Conservation (phyloP, 176 grass and related monocot genomes). For the Bonia amplexicaulis region DNA sequence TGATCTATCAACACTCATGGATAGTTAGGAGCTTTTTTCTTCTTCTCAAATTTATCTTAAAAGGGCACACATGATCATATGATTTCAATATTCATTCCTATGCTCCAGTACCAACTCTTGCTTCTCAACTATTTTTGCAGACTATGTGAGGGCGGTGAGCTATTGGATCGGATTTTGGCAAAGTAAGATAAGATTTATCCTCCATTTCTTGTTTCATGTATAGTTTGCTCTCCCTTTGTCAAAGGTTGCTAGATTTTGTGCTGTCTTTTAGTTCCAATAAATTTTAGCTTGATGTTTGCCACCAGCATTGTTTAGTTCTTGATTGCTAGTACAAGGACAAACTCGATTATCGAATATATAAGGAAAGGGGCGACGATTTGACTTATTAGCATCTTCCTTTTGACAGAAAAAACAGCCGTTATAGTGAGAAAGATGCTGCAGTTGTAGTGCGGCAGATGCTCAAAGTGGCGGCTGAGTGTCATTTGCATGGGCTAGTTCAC, state of each 20-base stretch:
- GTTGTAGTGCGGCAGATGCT: constrained; percentile 95
- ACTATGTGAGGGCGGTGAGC: constrained; percentile 98
- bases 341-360: no score
- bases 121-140: constrained; percentile 49
- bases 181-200: constrained; percentile 65
- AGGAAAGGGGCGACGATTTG: no score
- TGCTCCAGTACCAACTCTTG: constrained; percentile 23
- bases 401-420: constrained; percentile 89
- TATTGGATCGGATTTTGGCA: constrained; percentile 88
- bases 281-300: constrained; percentile 8
- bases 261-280: background rate
- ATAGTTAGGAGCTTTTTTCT: constrained; percentile 2
- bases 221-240: background rate
- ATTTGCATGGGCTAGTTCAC: constrained; percentile 94
- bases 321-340: background rate
- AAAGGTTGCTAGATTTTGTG: constrained; percentile 25
- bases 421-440: constrained; percentile 98
- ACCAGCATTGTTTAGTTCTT: constrained; percentile 14
- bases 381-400: constrained; percentile 6
- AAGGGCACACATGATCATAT: background rate
- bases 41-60: background rate
- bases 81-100: constrained; percentile 20
- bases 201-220: background rate
- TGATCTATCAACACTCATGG: background rate
- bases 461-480: constrained; percentile 94